A percentile compares a stretch with the other conserved stretches of the same genome.
Evolutionary conservation across 2,329 filamentous ascomycete genomes (phyloP).

Genomic region (Colletotrichum sp.): DNA sequence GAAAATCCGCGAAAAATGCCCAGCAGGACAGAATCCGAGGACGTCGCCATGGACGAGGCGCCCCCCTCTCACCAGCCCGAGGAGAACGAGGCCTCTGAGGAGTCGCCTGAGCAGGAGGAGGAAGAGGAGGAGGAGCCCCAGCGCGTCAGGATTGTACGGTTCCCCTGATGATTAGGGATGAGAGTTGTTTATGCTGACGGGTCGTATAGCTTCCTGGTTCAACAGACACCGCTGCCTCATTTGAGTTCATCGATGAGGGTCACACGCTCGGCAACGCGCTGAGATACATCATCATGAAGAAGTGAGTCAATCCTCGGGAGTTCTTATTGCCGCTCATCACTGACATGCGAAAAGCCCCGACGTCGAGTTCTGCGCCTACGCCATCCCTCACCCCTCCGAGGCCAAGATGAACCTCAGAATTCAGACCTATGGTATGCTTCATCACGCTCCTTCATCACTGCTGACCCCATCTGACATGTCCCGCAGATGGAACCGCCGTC

Average conservation of each 20-base stretch:
- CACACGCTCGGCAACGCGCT: slow-evolving; percentile 95
- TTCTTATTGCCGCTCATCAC: neutral
- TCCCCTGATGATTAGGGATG: neutral
- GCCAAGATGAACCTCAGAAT: slow-evolving; percentile 96
- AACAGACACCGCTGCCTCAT: slow-evolving; percentile 87
- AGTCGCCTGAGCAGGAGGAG: slow-evolving; percentile 48
- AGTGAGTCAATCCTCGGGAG: slow-evolving; percentile 57
- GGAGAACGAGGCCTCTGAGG: slow-evolving; percentile 32
- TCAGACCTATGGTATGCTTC: slow-evolving; percentile 82
- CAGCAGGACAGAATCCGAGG: slow-evolving; percentile 43
- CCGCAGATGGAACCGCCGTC: slow-evolving; percentile 76
- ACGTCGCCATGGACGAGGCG: slow-evolving; percentile 36
- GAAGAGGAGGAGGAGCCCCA: slow-evolving; percentile 58
- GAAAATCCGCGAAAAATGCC: slow-evolving; percentile 36
- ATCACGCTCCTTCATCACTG: neutral
- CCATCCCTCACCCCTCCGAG: slow-evolving; percentile 96
- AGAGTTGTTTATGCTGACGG: neutral
- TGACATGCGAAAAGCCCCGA: slow-evolving; percentile 67
- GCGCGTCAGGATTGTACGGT: slow-evolving; percentile 66
- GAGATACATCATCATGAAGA: slow-evolving; percentile 97
- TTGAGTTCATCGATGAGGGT: slow-evolving; percentile 92
- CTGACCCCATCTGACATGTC: slow-evolving; percentile 11
- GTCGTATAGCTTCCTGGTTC: slow-evolving; percentile 76
- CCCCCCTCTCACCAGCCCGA: slow-evolving; percentile 41
- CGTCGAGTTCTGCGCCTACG: slow-evolving; percentile 98